Evolutionary conservation across 1,284 basidiomycete species (phyloP), one percentile per base, ranked within the genome.

Genomic region (Microbotryomycetes sp.): DNA sequence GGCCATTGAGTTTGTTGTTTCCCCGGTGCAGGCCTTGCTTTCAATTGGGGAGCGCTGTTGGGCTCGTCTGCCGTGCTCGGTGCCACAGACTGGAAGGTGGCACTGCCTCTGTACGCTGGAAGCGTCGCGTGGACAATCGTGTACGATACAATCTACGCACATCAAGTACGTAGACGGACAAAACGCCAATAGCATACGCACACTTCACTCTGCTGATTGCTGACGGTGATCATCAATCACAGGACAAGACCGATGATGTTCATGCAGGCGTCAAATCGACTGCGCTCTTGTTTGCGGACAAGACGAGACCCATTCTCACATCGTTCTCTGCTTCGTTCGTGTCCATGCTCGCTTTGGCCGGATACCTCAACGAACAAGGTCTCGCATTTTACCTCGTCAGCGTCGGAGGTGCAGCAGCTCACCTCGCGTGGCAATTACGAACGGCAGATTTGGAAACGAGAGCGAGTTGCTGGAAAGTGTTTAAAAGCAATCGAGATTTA

Each of bases 111-210:
- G 18, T 98, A 98, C 72, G 84, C 86, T 0, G 91, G 93, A 3
- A 89, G 89, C 6, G 79, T 92, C 31, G 85, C 85, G 70, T 98
- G 93, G 91, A 96, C 93, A 54, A 81, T 99, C 57, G 88, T 93
- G 1, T 99, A 98, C 73, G 96, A 99, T 72, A 96, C 87, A 53
- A 94, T 98, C 69, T 99, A 99, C 72, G 96, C 96, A 2, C 96
- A 98, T 75, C 94, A 97, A 79, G 89, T 89, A 62, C 41, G 78
- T 29, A 29, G n/a, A n/a, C n/a, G n/a, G n/a, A n/a, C n/a, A n/a
- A n/a, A n/a, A 24, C 30, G 30, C 46, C 54, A 27, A 45, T 29
- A n/a, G 11, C 45, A 54, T 15, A 51, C 29, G 28, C 58, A 24
- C 16, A 26, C 5, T 51, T 26, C 13, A 46, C 27, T 47, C 18